Conservation (phyloP, 495 filamentous ascomycete species). For the Podospora bellae-mahoneyi region DNA sequence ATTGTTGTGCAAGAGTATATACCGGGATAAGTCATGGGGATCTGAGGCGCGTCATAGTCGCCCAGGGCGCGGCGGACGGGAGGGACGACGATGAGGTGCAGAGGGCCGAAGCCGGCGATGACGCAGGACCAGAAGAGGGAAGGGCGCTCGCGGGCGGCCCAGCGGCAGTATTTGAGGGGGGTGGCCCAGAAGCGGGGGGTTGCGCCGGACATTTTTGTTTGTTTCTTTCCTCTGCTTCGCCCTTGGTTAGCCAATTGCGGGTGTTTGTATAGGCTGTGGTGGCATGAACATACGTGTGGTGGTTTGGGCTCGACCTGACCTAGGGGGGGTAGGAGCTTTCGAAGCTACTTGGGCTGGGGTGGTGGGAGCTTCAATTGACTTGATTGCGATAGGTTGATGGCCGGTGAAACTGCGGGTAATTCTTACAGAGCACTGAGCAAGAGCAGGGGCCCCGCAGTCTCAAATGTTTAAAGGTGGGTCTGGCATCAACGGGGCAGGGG, state of each 20-base stretch:
- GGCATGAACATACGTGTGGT: neutral
- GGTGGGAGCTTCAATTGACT: conserved; percentile 3
- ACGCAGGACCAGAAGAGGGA: conserved; percentile 81
- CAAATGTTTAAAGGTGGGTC: conserved; percentile 10
- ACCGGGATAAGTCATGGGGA: conserved; percentile 93
- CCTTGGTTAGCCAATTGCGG: neutral
- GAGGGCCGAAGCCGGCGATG: conserved; percentile 68
- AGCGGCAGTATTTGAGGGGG: conserved; percentile 80
- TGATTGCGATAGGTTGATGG: conserved; percentile 3
- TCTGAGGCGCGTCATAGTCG: conserved; percentile 61
- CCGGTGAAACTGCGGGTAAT: conserved; percentile 27
- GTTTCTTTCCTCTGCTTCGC: neutral
- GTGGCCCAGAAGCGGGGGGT: conserved; percentile 75
- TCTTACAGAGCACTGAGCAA: conserved; percentile 7
- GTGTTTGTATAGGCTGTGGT: neutral
- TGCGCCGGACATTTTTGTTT: conserved; percentile 48
- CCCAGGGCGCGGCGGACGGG: conserved; percentile 66
- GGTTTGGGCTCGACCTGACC: neutral
- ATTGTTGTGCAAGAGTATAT: conserved; percentile 22
- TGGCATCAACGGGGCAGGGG: conserved; percentile 2
- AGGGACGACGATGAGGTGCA: conserved; percentile 62
- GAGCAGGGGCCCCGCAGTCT: conserved; percentile 4
- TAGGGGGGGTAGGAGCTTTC: neutral
- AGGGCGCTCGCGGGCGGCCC: conserved; percentile 80
- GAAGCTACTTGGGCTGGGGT: neutral